Evolutionary conservation across 179 eudicot genomes (phyloP).

Genomic region (Camellia oleifera): DNA sequence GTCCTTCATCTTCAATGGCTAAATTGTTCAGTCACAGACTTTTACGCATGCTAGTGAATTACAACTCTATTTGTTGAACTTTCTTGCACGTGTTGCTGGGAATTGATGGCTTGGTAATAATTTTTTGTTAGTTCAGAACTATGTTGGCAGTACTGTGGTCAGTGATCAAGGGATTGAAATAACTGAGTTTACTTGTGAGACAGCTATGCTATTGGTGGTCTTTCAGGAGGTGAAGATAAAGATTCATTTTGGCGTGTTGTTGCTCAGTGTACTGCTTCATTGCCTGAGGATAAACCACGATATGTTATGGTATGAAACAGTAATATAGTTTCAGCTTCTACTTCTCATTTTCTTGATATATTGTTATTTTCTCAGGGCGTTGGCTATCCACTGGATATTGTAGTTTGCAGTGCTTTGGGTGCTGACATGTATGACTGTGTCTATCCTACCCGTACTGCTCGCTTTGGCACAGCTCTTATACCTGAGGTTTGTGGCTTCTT

Average conservation of each 20-base stretch:
- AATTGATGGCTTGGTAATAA: neutral
- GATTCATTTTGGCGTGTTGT: slow-evolving; percentile 96
- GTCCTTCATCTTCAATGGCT: neutral
- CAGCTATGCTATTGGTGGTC: slow-evolving; percentile 99
- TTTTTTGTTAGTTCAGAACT: neutral
- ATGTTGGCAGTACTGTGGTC: neutral
- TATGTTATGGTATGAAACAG: slow-evolving; percentile 74
- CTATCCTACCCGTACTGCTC: slow-evolving; percentile 93
- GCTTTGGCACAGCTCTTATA: slow-evolving; percentile 90
- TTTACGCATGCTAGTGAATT: neutral
- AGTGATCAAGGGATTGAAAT: slow-evolving; percentile 18
- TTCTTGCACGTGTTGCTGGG: neutral
- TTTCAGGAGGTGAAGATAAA: slow-evolving; percentile 96
- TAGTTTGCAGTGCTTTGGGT: slow-evolving; percentile 93
- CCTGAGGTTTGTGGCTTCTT: slow-evolving; percentile 53
- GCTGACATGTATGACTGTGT: slow-evolving; percentile 98
- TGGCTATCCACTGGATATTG: slow-evolving; percentile 89
- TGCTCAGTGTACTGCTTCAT: slow-evolving; percentile 88
- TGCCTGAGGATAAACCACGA: slow-evolving; percentile 89
- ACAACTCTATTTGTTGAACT: neutral
- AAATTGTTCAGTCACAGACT: neutral
- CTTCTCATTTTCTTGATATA: neutral
- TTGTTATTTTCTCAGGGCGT: slow-evolving; percentile 56
- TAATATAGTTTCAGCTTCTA: neutral
- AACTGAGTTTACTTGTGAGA: slow-evolving; percentile 36